phyloP scores from a whole-genome alignment of 768 basidiomycete genomes.

The Lentinus tigrinus region DNA sequence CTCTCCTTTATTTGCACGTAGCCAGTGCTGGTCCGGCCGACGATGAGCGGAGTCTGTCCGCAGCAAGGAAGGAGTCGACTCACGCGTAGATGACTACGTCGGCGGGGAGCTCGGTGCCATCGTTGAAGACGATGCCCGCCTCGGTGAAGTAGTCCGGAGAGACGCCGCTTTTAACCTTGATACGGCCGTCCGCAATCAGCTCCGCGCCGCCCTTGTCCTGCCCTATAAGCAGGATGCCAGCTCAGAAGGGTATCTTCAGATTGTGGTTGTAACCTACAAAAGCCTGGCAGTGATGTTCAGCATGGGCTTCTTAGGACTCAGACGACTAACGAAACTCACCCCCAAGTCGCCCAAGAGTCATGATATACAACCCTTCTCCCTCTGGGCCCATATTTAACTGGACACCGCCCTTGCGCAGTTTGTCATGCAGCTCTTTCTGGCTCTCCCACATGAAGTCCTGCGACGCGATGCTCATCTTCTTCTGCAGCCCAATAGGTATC shows the following conservation, averaged over 20 bases:
- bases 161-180: constrained; percentile 23
- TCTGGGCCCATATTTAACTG: constrained; percentile 35
- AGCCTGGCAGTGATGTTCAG: neutral
- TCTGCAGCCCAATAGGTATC: constrained; percentile 27
- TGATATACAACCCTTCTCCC: constrained; percentile 30
- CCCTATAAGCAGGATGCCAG: neutral
- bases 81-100: constrained; percentile 34
- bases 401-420: constrained; percentile 36
- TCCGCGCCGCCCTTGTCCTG: constrained; percentile 23
- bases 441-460: constrained; percentile 25
- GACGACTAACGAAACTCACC: constrained; percentile 27
- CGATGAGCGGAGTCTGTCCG: neutral
- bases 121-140: constrained; percentile 28
- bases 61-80: neutral
- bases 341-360: constrained; percentile 32
- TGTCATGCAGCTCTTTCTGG: constrained; percentile 36
- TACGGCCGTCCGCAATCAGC: constrained; percentile 19
- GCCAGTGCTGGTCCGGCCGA: constrained; percentile 26
- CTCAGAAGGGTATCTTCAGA: neutral
- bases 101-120: constrained; percentile 25
- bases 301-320: neutral
- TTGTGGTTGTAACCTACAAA: neutral
- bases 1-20: constrained; percentile 33
- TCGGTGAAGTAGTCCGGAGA: constrained; percentile 11
- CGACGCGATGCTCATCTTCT: constrained; percentile 17